Evolutionary conservation across 768 basidiomycete genomes (phyloP), one percentile per base, ranked within the genome.

Genomic region (Amanita muscaria): DNA sequence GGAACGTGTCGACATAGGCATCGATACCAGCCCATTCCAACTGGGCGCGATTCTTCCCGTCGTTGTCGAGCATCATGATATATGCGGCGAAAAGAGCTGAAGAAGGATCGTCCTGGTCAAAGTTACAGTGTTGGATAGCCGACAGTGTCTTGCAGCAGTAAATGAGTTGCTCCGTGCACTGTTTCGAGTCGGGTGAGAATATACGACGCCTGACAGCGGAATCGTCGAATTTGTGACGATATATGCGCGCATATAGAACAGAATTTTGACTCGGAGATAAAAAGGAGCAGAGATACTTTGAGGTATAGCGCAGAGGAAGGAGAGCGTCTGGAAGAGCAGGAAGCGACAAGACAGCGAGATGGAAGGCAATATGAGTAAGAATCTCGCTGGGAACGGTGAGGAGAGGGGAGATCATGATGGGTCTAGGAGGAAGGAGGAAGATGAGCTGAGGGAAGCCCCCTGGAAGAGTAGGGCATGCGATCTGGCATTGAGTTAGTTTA

Each of bases 41-140:
- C 59, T 79, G 79, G 3, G 52, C 61, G 27, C 67, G 65, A 56
- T 86, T 86, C 56, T 70, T 71, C 25, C 80, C 80, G 59, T 85
- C 82, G 60, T 81, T 77, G 49, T 85, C 83, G 3, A 74, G 60
- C 58, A 80, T 57, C 68, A 86, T 73, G 33, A 80, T 53, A 41
- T 72, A 76, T 4, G 68, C 67, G 0, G 59, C 61, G 61, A 71
- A 73, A 16, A 86, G 65, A 1, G 44, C 72, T 51, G 21, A 55
- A 51, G 1, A 49, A 36, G 42, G 67, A 57, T 50, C 54, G 10
- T 42, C 51, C 4, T 34, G 15, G 12, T 67, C 39, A 11, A 44
- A 68, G 59, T 54, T 53, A 9, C 49, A 52, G 10, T 42, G 15
- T 4, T 70, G 62, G 60, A 73, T 44, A 46, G 60, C 53, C 48